These are phyloP conservation scores for Yamadazyma atlantica DNA, from an alignment of 1,139 yeast genomes.

Conservation along the genomic window DNA sequence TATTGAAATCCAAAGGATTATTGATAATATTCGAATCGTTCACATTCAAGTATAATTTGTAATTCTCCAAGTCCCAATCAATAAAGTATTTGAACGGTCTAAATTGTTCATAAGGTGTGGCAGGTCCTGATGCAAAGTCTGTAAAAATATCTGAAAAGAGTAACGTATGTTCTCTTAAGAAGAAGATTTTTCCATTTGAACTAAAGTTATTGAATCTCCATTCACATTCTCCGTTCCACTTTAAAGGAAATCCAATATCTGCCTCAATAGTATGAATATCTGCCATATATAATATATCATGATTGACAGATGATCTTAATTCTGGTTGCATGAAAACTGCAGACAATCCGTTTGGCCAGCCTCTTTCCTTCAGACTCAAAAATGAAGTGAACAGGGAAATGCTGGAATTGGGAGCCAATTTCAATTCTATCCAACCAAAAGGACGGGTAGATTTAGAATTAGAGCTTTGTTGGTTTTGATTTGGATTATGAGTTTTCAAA, in stretches of 20 bases:
- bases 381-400: slow-evolving; percentile 50
- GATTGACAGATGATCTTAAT: slow-evolving; percentile 82
- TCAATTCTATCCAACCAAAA: slow-evolving; percentile 90
- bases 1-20: slow-evolving; percentile 80
- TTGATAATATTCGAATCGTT: slow-evolving; percentile 87
- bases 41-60: slow-evolving; percentile 68
- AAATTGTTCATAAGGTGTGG: slow-evolving; percentile 71
- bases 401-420: slow-evolving; percentile 54
- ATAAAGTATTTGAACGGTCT: slow-evolving; percentile 66
- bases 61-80: slow-evolving; percentile 58
- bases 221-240: slow-evolving; percentile 75
- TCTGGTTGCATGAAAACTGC: slow-evolving; percentile 59
- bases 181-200: slow-evolving; percentile 54
- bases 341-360: slow-evolving; percentile 57
- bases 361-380: slow-evolving; percentile 49
- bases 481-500: slow-evolving; percentile 17
- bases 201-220: slow-evolving; percentile 67
- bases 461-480: slow-evolving; percentile 9
- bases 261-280: slow-evolving; percentile 57
- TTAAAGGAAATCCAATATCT: slow-evolving; percentile 65
- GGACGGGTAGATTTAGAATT: slow-evolving; percentile 39
- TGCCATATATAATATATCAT: slow-evolving; percentile 72
- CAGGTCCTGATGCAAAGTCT: slow-evolving; percentile 78
- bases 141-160: slow-evolving; percentile 69
- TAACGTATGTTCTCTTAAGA: slow-evolving; percentile 81